phyloP scores from a whole-genome alignment of 2,329 filamentous ascomycete genomes.

The Trichoderma breve region DNA sequence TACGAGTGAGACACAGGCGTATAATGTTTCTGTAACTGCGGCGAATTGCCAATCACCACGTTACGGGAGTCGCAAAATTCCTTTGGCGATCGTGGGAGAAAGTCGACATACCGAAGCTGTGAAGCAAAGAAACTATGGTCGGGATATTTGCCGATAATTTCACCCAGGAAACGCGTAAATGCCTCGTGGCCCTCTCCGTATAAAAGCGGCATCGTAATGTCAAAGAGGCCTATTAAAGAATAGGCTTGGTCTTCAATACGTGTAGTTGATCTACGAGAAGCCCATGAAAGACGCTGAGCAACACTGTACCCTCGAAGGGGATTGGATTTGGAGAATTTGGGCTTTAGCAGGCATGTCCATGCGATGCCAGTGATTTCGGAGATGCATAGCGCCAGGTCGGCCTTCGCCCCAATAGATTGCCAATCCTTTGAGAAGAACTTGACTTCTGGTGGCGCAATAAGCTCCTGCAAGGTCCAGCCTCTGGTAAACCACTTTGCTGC shows the following conservation, averaged over 20 bases:
- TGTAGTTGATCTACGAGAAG: slow-evolving; percentile 26
- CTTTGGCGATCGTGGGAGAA: slow-evolving; percentile 8
- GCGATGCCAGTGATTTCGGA: slow-evolving; percentile 15
- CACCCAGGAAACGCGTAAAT: background rate
- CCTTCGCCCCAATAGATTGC: background rate
- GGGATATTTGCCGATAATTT: background rate
- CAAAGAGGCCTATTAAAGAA: slow-evolving; percentile 23
- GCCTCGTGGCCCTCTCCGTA: slow-evolving; percentile 23
- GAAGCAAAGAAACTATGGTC: slow-evolving; percentile 11
- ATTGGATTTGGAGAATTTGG: slow-evolving; percentile 10
- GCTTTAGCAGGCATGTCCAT: background rate
- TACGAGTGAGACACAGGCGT: background rate
- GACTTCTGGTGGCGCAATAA: slow-evolving; percentile 22
- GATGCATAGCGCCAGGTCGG: background rate
- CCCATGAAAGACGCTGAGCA: slow-evolving; percentile 31
- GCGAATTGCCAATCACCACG: background rate
- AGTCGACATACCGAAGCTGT: slow-evolving; percentile 8
- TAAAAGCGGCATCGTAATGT: slow-evolving; percentile 24
- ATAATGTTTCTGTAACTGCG: slow-evolving; percentile 5
- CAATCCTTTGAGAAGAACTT: slow-evolving; percentile 21
- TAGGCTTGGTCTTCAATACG: slow-evolving; percentile 25
- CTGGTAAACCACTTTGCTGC: slow-evolving; percentile 25
- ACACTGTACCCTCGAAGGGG: slow-evolving; percentile 19
- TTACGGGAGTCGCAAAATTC: slow-evolving; percentile 2
- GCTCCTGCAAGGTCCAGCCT: slow-evolving; percentile 31